phyloP scores from a whole-genome alignment of 768 basidiomycete species.

The Podaxis sp. region DNA sequence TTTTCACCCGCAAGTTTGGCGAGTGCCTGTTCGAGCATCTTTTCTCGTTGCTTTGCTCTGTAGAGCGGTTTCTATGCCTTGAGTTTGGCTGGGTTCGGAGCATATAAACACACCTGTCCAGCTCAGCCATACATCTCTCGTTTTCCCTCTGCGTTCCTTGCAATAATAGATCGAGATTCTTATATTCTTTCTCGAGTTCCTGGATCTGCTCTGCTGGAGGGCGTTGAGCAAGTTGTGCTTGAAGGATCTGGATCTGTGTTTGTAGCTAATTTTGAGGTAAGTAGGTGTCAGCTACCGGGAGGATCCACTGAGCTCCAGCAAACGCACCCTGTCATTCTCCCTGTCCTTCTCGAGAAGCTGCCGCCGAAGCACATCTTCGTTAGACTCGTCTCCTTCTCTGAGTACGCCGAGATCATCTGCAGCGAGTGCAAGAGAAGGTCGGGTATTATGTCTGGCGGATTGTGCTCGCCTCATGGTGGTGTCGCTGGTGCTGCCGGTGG shows the following conservation, averaged over 20 bases:
- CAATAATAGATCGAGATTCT: slow-evolving; percentile 71
- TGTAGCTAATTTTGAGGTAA: slow-evolving; percentile 44
- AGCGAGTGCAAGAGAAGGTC: slow-evolving; percentile 50
- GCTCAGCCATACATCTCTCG: slow-evolving; percentile 78
- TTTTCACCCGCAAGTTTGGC: slow-evolving; percentile 72
- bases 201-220: slow-evolving; percentile 70
- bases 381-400: slow-evolving; percentile 56
- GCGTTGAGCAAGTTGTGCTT: slow-evolving; percentile 63
- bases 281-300: neutral
- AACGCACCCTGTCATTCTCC: slow-evolving; percentile 65
- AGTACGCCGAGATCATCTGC: slow-evolving; percentile 62
- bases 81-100: neutral
- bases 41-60: slow-evolving; percentile 69
- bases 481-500: neutral
- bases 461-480: slow-evolving; percentile 60
- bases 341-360: slow-evolving; percentile 68
- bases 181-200: slow-evolving; percentile 68
- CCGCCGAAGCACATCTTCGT: slow-evolving; percentile 60
- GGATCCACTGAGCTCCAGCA: neutral
- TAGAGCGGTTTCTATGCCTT: neutral
- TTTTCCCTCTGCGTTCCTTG: slow-evolving; percentile 86
- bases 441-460: slow-evolving; percentile 54
- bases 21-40: slow-evolving; percentile 73
- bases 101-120: slow-evolving; percentile 56
- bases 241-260: slow-evolving; percentile 60